phyloP scores from a whole-genome alignment of 192 early-diverging fungal genomes.

The Gaertneriomyces semiglobifer region DNA sequence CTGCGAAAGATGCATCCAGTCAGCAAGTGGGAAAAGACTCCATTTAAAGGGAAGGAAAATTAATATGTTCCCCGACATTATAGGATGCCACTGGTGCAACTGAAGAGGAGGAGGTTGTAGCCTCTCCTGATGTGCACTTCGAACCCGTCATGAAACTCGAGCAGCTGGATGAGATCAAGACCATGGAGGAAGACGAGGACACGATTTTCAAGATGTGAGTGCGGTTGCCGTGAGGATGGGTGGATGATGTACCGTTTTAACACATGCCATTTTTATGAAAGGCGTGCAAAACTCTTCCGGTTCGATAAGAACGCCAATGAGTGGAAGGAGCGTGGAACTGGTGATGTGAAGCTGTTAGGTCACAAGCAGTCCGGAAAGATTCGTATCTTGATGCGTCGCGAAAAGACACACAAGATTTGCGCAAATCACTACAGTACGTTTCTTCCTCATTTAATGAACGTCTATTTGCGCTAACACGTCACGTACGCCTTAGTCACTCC shows the following conservation, averaged over 20 bases:
- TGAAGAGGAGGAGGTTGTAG: constrained; percentile 65
- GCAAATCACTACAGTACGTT: constrained; percentile 88
- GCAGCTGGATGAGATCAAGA: constrained; percentile 86
- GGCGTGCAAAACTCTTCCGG: constrained; percentile 97
- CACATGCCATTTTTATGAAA: constrained; percentile 27
- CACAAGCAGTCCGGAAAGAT: constrained; percentile 87
- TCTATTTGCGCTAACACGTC: neutral
- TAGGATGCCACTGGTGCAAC: constrained; percentile 1
- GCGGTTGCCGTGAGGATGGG: neutral
- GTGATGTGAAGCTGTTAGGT: constrained; percentile 92
- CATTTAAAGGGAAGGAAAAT: neutral
- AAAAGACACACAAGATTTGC: constrained; percentile 98
- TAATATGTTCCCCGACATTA: neutral
- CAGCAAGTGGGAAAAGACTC: neutral
- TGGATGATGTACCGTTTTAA: constrained; percentile 5
- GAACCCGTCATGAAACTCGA: constrained; percentile 93
- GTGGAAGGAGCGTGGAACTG: constrained; percentile 99
- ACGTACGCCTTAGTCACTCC: constrained; percentile 52
- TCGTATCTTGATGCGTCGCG: constrained; percentile 97
- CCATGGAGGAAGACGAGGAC: constrained; percentile 93
- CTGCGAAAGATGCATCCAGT: neutral
- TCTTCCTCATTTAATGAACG: neutral
- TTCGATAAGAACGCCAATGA: constrained; percentile 88
- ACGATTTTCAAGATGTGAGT: constrained; percentile 83
- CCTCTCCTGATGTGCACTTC: constrained; percentile 89